Conservation (phyloP, 164 flowering plant genomes). For the Annona cherimola region DNA sequence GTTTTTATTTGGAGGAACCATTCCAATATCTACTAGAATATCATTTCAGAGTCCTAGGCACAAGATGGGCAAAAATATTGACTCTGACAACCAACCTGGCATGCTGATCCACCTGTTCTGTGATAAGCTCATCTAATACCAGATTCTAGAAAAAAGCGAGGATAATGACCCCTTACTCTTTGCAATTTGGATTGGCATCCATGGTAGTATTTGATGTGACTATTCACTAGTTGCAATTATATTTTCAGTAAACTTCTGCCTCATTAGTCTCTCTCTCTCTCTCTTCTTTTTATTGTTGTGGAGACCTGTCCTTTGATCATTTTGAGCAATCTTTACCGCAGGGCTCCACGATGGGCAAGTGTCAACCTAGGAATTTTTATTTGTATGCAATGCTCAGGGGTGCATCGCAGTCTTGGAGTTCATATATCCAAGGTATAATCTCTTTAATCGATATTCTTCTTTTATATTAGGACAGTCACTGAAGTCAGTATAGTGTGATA, state of each 20-base stretch:
- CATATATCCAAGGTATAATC: slow-evolving; percentile 71
- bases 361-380: slow-evolving; percentile 82
- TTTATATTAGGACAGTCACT: neutral
- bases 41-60: neutral
- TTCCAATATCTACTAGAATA: neutral
- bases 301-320: neutral
- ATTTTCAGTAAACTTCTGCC: no score
- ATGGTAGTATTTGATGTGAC: neutral
- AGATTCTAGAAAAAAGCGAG: no score
- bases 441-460: neutral
- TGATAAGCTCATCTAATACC: no score
- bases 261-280: neutral
- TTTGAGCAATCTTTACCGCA: slow-evolving; percentile 16
- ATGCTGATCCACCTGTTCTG: no score
- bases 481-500: no score
- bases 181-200: neutral
- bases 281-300: neutral
- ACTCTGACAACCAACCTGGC: neutral
- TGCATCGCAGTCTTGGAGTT: slow-evolving; percentile 78
- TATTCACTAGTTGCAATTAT: no score
- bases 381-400: slow-evolving; percentile 83
- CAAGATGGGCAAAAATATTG: neutral
- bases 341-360: slow-evolving; percentile 92
- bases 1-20: neutral
- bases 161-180: neutral